A percentile compares a stretch with the other conserved stretches of the same genome.
Evolutionary conservation across 306 rosid species (phyloP).

Genomic region (Alnus rubra): DNA sequence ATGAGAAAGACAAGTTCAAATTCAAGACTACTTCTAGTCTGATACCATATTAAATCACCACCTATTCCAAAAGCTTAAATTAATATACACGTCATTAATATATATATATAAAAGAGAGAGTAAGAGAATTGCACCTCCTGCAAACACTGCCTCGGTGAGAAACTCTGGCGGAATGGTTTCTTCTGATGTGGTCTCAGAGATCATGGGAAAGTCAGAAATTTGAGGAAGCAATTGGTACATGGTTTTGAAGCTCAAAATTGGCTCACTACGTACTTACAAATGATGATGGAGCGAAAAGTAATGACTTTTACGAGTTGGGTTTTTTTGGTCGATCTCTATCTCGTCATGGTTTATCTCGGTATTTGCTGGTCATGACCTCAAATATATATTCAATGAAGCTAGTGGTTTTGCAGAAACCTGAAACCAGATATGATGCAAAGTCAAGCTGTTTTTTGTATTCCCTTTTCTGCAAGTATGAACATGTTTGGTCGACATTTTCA

Average conservation of each 20-base stretch:
- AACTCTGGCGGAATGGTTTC: constrained; percentile 1
- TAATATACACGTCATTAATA: too few species aligned
- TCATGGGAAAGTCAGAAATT: constrained; percentile 1
- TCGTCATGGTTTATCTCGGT: too few species aligned
- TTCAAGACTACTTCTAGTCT: too few species aligned
- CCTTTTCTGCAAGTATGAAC: not conserved
- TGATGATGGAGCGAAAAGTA: too few species aligned
- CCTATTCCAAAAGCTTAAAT: too few species aligned
- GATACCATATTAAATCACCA: too few species aligned
- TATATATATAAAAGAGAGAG: not conserved
- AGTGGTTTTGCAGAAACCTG: not conserved
- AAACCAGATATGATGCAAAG: not conserved
- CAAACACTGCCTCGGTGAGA: constrained; percentile 20
- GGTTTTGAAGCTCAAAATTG: not conserved
- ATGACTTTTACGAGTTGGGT: too few species aligned
- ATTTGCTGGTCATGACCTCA: not conserved
- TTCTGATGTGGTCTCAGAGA: not conserved
- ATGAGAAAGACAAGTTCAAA: too few species aligned
- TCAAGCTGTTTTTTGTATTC: not conserved
- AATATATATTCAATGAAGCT: not conserved
- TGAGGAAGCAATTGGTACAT: constrained; percentile 23
- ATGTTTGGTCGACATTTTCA: not conserved
- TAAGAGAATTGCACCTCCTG: constrained; percentile 23
- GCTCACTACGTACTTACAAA: not conserved
- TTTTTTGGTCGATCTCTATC: too few species aligned